Evolutionary conservation across 805 yeast genomes (phyloP), one percentile per base, ranked within the genome.

Genomic region (Saccharomyces kudriavzevii): DNA sequence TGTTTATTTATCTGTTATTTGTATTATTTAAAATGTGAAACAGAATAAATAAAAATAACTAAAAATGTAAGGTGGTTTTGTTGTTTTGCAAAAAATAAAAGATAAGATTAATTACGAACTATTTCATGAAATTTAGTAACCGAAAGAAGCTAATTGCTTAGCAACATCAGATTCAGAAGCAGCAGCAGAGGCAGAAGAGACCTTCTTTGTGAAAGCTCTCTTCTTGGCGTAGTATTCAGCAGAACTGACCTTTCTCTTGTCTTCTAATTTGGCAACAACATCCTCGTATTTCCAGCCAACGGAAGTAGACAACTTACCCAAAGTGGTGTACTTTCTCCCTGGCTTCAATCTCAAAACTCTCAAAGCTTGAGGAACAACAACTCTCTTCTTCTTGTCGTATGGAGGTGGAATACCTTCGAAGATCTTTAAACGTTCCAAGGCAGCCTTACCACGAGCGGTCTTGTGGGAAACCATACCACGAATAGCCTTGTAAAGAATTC

Each of bases 211-310:
- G 74, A 89, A 87, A 77, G 98, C 96, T 77, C 80, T 83, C 96
- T 92, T 94, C 87, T 89, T 90, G 72, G 96, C 95, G 85, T 90
- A 89, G 89, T 89, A 94, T 79, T 96, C 99, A 74, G 96, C 96
- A 71, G 96, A 85, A 84, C 87, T 90, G 76, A 91, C 95, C 87
- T 89, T 91, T 83, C 99, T 88, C 91, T 95, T 92, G 80, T 90
- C 97, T 84, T 94, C 99, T 76, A 94, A 88, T 76, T 91, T 84
- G 74, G 89, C 89, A 70, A 94, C 99, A 74, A 94, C 85, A 64
- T 94, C 90, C 81, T 91, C 96, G 96, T 94, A 94, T 81, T 91
- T 94, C 99, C 99, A 94, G 77, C 99, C 99, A 69, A 94, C 97
- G 72, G 96, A 85, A 70, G 94, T 78, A 67, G 96, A 86, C 77